These are phyloP conservation scores for Thymus mandschuricus DNA, from an alignment of 257 asterid genomes.

Conservation along the genomic window DNA sequence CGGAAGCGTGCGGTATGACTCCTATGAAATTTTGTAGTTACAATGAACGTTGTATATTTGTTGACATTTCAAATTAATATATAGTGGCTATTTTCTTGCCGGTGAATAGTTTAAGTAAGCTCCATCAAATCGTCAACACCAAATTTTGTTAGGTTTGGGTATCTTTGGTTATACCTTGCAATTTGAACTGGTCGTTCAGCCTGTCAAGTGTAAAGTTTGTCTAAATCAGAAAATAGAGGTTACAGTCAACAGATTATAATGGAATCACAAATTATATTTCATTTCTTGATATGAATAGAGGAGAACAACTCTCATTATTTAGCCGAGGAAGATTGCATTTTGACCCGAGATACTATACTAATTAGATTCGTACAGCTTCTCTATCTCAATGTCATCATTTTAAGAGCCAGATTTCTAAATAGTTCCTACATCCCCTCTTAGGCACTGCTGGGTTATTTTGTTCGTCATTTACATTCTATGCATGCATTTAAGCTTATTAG, in stretches of 20 bases:
- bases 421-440: neutral
- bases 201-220: constrained; percentile 30
- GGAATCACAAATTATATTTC: constrained; percentile 1
- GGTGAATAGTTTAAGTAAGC: constrained; percentile 45
- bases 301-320: neutral
- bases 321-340: neutral
- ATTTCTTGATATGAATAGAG: constrained; percentile 7
- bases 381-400: neutral
- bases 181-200: constrained; percentile 31
- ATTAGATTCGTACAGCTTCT: neutral
- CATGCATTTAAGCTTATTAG: neutral
- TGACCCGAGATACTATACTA: neutral
- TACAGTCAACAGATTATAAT: neutral
- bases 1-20: constrained; percentile 83
- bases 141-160: constrained; percentile 36
- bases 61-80: constrained; percentile 43
- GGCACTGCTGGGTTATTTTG: neutral
- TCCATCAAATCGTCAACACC: constrained; percentile 23
- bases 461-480: neutral
- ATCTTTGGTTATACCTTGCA: constrained; percentile 26
- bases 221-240: constrained; percentile 18
- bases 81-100: constrained; percentile 58
- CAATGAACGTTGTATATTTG: constrained; percentile 51
- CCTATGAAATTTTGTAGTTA: constrained; percentile 46
- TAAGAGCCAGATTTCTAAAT: neutral